These are phyloP conservation scores for Mycena belliarum DNA, from an alignment of 768 basidiomycete genomes.

Conservation along the genomic window DNA sequence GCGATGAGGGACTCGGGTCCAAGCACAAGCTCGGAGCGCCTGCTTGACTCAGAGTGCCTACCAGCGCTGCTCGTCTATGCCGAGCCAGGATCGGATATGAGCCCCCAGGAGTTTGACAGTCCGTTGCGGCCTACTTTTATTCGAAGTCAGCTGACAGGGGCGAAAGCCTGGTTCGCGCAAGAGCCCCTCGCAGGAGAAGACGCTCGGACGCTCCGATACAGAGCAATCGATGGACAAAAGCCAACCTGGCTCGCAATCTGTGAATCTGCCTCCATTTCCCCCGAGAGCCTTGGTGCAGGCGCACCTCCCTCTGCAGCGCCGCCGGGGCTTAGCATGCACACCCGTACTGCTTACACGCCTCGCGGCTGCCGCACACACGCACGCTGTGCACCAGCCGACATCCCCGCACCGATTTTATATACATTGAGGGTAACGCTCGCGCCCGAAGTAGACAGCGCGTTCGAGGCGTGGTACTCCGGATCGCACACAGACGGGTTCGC, in stretches of 20 bases:
- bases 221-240: not conserved
- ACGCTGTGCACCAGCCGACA: conserved; percentile 11
- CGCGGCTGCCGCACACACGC: conserved; percentile 17
- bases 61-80: not conserved
- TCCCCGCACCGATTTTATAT: conserved; percentile 23
- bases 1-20: not conserved
- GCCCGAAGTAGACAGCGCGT: conserved; percentile 26
- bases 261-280: not conserved
- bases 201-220: not conserved
- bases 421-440: conserved; percentile 17
- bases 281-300: not conserved
- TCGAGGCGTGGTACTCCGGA: conserved; percentile 33
- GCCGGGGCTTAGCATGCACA: not conserved
- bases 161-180: not conserved
- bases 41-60: no score
- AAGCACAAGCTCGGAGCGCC: no score
- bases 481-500: conserved; percentile 30
- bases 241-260: not conserved
- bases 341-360: conserved; percentile 26
- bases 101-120: not conserved
- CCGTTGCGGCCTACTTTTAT: not conserved
- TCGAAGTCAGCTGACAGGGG: not conserved
- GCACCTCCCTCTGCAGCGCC: conserved; percentile 14
- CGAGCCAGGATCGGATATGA: not conserved
- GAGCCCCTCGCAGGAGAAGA: not conserved